Evolutionary conservation across 768 basidiomycete genomes (phyloP), one percentile per base, ranked within the genome.

Genomic region (Tremella mesenterica): DNA sequence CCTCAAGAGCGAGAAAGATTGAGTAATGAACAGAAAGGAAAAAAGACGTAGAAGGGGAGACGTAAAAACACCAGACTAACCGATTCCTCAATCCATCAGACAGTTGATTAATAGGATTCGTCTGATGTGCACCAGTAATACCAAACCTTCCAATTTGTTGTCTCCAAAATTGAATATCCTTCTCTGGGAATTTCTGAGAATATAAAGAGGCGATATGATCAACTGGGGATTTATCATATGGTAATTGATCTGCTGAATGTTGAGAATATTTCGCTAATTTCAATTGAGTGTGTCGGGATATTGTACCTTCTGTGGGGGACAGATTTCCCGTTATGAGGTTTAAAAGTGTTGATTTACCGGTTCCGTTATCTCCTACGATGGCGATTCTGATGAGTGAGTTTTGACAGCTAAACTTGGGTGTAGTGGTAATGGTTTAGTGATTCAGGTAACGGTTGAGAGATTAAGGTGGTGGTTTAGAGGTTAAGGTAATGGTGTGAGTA

Each of bases 191-290:
- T 74, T 89, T 92, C 57, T 81, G 74, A 31, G 74, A 58, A 75
- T 91, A 99, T 46, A 86, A 74, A 14, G 65, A 67, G 75, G 91
- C 88, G 78, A 99, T 88, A 76, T 97, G 89, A 75, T 97, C 95
- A 65, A 97, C 79, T 2, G 95, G 92, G 23, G 82, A 78, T 70
- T 81, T 81, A 58, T 92, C 84, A 74, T 95, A 99, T 23, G 95
- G 95, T 9, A 99, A 82, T 74, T 99, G 95, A 75, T 99, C 95
- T 26, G 95, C 92, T 50, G 86, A 88, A 78, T 99, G 95, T 77
- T 99, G 95, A 4, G 87, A 90, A 79, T 99, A 99, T 75, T 97
- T 99, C 61, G 91, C 88, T 54, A 99, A 82, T 75, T 99, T 99
- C 64, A 99, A 81, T 18, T 79, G 79, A 38, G 85, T 78, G 73